Base-by-base conservation (phyloP, 805 yeast genomes). In the Pichia scutulata region DNA sequence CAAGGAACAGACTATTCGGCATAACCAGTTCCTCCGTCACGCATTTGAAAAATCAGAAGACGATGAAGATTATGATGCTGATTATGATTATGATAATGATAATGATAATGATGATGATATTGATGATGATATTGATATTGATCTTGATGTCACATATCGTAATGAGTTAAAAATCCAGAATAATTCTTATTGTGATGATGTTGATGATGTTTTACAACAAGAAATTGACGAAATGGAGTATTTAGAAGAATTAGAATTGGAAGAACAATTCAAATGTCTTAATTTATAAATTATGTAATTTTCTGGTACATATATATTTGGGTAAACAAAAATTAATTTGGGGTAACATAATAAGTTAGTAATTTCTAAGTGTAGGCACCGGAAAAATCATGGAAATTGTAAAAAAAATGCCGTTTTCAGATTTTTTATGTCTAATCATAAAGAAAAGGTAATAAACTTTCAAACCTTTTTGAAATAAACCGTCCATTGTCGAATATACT, bases 11-110 rank as follows among this genome's bases (percentile, higher is more conserved):
- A 50, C 54, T 16, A 14, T 33, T 9, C 37, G 54, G 22, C 55
- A 54, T 25, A 43, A 58, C 4, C 39, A 39, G 1, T 61, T 63
- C 22, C 48, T 62, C 16, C 37, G 19, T n/a, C 8, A 33, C 8
- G 19, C 37, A 4, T 33, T 33, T 16, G 37, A 33, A 16, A 33
- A 6, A 33, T 33, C 37, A 5, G 37, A 33, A n/a, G 37, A 63
- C 39, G 66, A 65, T 46, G 57, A 59, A 4, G 67, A 59, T 26
- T 57, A 55, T 33, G 68, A 66, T 50, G 62, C 57, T 8, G 61
- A 58, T 40, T 41, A 54, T 39, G 59, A 57, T 33, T 48, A 57
- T 14, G 50, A 47, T 22, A 46, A 33, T 23, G n/a, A 36, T 16
- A 18, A 43, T 16, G 9, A 25, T 14, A 19, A 39, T 13, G n/a